Base-by-base conservation (phyloP, 2,329 filamentous ascomycete genomes). In the Sphaceloma murrayae region DNA sequence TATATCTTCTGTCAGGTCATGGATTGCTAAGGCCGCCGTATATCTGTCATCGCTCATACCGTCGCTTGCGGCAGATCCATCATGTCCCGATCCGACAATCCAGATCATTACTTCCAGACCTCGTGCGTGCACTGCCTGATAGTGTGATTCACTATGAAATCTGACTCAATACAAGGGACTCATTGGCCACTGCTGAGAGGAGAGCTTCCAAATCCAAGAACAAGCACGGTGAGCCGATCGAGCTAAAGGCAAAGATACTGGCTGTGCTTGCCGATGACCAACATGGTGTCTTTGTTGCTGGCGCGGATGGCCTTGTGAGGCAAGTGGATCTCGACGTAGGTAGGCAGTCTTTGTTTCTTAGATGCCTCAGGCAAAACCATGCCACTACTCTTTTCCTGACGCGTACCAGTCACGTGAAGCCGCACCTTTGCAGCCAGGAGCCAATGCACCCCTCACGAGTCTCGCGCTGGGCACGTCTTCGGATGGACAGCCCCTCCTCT, bases 21-120 rank as follows among this genome's bases (percentile, higher is more conserved):
- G n/a, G n/a, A n/a, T n/a, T n/a, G n/a, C n/a, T n/a, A n/a, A n/a
- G n/a, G n/a, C n/a, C n/a, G n/a, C n/a, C n/a, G n/a, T n/a, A n/a
- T n/a, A n/a, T n/a, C n/a, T n/a, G n/a, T n/a, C n/a, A n/a, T n/a
- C n/a, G n/a, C n/a, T n/a, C n/a, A n/a, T n/a, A n/a, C n/a, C n/a
- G n/a, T n/a, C n/a, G n/a, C n/a, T n/a, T n/a, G n/a, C n/a, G n/a
- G n/a, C n/a, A n/a, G n/a, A n/a, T 14, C 36, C 13, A 18, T n/a
- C 49, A 80, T 76, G 69, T 82, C 83, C 62, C 74, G 77, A 51
- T 82, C 83, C 19, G 73, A 75, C 40, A 77, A 94, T 57, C 74
- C 80, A 42, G 80, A 82, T 21, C 78, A 91, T 58, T 96, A 93
- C 69, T 96, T 96, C 59, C 85, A 95, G 64, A 93, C 87, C 21